phyloP scores from a whole-genome alignment of 371 early-diverging fungal genomes.

The Cladochytrium tenue region DNA sequence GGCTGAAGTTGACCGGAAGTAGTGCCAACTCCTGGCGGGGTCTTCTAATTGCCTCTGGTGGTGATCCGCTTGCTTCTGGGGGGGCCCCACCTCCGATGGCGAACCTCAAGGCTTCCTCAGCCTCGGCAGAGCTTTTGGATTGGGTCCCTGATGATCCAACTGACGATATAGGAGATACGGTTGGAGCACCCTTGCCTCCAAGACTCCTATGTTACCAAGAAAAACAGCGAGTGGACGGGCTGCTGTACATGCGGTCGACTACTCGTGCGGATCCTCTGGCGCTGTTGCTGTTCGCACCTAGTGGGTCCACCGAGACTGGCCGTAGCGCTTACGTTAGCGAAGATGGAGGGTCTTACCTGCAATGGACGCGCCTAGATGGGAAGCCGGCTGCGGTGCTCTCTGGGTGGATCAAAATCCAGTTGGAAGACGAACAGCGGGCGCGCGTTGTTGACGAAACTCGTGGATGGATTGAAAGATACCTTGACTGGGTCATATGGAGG shows the following conservation, averaged over 20 bases:
- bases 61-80: neutral
- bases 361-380: conserved; percentile 12
- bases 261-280: conserved; percentile 34
- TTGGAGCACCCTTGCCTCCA: conserved; percentile 27
- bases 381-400: conserved; percentile 24
- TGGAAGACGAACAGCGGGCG: conserved; percentile 22
- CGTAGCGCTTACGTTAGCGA: neutral
- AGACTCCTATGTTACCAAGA: conserved; percentile 40
- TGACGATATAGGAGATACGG: conserved; percentile 21
- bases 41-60: conserved; percentile 3
- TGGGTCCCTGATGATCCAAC: conserved; percentile 7
- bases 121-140: conserved; percentile 9
- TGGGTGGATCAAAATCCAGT: conserved; percentile 26
- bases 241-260: conserved; percentile 32
- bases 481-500: conserved; percentile 37
- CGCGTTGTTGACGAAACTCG: conserved; percentile 26
- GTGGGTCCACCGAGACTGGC: conserved; percentile 5
- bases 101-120: neutral
- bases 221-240: conserved; percentile 40
- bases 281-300: conserved; percentile 28
- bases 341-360: conserved; percentile 1
- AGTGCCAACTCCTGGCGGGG: conserved; percentile 32
- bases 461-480: conserved; percentile 26
- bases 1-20: conserved; percentile 27
- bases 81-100: neutral